A percentile compares a stretch with the other conserved stretches of the same genome.
phyloP scores from a whole-genome alignment of 2,329 filamentous ascomycete genomes.

The Aspergillus sp. region DNA sequence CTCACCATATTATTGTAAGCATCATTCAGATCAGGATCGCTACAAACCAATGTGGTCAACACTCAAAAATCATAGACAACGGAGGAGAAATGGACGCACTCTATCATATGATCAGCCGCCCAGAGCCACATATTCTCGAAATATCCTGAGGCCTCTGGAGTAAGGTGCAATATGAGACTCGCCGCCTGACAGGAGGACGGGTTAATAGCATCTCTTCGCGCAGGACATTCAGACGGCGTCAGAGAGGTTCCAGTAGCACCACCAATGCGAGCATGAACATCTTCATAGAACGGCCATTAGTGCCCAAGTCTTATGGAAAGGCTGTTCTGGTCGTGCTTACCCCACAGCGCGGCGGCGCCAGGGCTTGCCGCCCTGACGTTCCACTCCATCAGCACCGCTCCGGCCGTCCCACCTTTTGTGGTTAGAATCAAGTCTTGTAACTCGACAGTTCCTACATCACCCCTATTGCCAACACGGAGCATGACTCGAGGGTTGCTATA shows the following conservation, averaged over 20 bases:
- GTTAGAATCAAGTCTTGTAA: conserved; percentile 44
- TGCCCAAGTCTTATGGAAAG: neutral
- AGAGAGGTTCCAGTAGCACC: conserved; percentile 12
- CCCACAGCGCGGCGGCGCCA: conserved; percentile 11
- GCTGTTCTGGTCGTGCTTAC: neutral
- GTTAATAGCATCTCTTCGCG: neutral
- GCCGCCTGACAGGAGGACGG: conserved; percentile 8
- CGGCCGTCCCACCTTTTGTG: conserved; percentile 36
- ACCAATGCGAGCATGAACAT: conserved; percentile 15
- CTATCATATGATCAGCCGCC: conserved; percentile 16
- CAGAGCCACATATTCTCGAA: conserved; percentile 19
- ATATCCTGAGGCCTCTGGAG: conserved; percentile 11
- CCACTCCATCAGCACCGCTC: conserved; percentile 43
- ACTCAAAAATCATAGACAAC: neutral
- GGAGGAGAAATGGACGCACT: conserved; percentile 8
- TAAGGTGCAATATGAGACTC: conserved; percentile 12
- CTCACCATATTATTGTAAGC: conserved; percentile 15
- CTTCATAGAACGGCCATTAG: neutral
- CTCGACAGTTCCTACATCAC: conserved; percentile 53
- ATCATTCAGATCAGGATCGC: conserved; percentile 12
- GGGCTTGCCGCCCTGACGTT: conserved; percentile 31
- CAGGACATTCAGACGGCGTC: conserved; percentile 11
- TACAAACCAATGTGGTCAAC: neutral
- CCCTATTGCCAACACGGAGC: conserved; percentile 55
- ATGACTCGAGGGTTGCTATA: conserved; percentile 50